Evolutionary conservation across 495 filamentous ascomycete genomes (phyloP).

Genomic region (Mytilinidion resinicola): DNA sequence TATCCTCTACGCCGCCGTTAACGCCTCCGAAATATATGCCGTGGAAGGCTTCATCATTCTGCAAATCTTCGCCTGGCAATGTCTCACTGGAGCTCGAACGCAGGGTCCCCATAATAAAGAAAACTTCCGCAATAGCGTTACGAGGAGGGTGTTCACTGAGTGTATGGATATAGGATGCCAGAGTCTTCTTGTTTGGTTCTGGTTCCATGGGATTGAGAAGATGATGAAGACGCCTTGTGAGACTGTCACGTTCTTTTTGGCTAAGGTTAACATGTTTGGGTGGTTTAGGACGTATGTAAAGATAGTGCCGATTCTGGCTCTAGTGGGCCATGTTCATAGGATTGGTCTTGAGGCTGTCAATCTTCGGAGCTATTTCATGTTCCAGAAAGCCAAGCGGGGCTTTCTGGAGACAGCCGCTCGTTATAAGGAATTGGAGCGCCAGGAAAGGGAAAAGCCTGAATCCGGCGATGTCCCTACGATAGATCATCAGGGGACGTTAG

Average conservation of each 20-base stretch:
- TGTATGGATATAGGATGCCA: not conserved
- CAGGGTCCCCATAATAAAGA: slow-evolving; percentile 6
- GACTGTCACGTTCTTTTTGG: slow-evolving; percentile 15
- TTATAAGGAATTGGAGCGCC: too few species aligned
- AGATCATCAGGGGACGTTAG: too few species aligned
- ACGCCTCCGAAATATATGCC: slow-evolving; percentile 11
- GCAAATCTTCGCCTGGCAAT: slow-evolving; percentile 17
- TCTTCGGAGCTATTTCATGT: too few species aligned
- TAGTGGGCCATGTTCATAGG: not conserved
- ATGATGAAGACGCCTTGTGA: slow-evolving; percentile 25
- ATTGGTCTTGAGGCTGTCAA: too few species aligned
- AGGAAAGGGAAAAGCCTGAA: too few species aligned
- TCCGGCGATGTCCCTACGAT: too few species aligned
- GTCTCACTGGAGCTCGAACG: slow-evolving; percentile 15
- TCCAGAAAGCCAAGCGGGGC: too few species aligned
- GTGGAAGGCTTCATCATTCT: slow-evolving; percentile 30
- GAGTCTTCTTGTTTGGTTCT: slow-evolving; percentile 9
- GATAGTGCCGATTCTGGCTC: not conserved
- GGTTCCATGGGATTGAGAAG: slow-evolving; percentile 20
- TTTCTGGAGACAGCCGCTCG: too few species aligned
- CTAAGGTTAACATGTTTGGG: slow-evolving; percentile 12
- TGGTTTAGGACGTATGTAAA: slow-evolving; percentile 19
- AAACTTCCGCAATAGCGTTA: slow-evolving; percentile 4
- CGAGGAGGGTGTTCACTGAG: not conserved
- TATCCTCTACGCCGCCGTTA: slow-evolving; percentile 25